phyloP scores from a whole-genome alignment of 768 basidiomycete genomes.

The Leccinum truebloodii region DNA sequence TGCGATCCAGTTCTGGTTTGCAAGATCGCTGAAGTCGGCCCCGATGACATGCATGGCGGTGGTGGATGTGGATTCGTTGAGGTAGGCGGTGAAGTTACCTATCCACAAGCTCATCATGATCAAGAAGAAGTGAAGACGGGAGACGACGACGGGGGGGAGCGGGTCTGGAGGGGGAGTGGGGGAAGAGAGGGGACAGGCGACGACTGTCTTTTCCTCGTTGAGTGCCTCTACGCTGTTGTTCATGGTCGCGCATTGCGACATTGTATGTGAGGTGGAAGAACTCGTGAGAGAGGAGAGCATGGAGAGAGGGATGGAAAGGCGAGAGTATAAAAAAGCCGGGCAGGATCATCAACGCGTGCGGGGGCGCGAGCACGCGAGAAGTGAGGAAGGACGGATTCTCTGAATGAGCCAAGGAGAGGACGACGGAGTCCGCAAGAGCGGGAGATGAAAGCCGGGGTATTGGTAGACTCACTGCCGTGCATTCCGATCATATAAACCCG shows the following conservation, averaged over 20 bases:
- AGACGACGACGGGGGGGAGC: slow-evolving; percentile 27
- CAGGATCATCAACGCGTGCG: slow-evolving; percentile 19
- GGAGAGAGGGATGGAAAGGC: neutral
- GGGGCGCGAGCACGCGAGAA: slow-evolving; percentile 15
- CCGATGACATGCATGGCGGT: slow-evolving; percentile 39
- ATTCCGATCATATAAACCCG: slow-evolving; percentile 32
- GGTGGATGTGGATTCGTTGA: slow-evolving; percentile 37
- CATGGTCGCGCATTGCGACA: slow-evolving; percentile 34
- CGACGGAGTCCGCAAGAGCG: slow-evolving; percentile 11
- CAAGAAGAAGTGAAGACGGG: slow-evolving; percentile 33
- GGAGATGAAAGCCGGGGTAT: slow-evolving; percentile 11
- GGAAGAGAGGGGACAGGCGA: slow-evolving; percentile 2
- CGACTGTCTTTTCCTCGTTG: slow-evolving; percentile 25
- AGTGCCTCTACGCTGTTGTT: slow-evolving; percentile 31
- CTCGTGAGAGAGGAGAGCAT: slow-evolving; percentile 24
- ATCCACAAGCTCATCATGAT: slow-evolving; percentile 37
- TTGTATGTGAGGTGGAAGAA: slow-evolving; percentile 28
- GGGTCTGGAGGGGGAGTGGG: neutral
- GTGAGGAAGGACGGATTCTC: slow-evolving; percentile 3
- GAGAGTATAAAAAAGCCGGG: slow-evolving; percentile 19
- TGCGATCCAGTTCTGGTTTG: slow-evolving; percentile 38
- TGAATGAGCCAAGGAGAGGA: slow-evolving; percentile 4
- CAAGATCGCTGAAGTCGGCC: slow-evolving; percentile 29
- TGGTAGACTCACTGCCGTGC: slow-evolving; percentile 5
- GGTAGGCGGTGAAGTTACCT: slow-evolving; percentile 37